A percentile compares a stretch with the other conserved stretches of the same genome.
Evolutionary conservation across 164 flowering plant genomes (phyloP).

Genomic region (Pachysandra terminalis): DNA sequence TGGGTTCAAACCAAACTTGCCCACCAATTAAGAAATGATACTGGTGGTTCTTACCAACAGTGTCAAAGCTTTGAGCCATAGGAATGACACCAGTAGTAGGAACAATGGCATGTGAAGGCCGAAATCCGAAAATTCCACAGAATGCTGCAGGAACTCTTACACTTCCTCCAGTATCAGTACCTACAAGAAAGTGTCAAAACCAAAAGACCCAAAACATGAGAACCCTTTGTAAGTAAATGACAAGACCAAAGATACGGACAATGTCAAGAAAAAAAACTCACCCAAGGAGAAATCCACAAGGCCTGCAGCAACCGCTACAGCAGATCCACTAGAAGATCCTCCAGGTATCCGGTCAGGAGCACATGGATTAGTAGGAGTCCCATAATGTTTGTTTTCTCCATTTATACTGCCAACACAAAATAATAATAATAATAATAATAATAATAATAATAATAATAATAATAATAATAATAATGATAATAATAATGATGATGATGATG

Average conservation of each 20-base stretch:
- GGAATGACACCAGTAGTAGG: conserved; percentile 76
- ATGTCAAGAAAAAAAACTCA: conserved; percentile 16
- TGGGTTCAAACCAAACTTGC: background rate
- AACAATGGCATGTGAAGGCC: conserved; percentile 81
- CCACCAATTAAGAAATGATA: background rate
- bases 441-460: too few species aligned
- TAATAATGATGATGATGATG: too few species aligned
- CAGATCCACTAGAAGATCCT: conserved; percentile 98
- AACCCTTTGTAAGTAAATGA: background rate
- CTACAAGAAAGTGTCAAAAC: conserved; percentile 28
- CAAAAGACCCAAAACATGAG: background rate
- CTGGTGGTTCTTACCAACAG: conserved; percentile 61
- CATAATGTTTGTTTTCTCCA: conserved; percentile 89
- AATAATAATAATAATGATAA: too few species aligned
- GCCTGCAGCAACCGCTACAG: conserved; percentile 81
- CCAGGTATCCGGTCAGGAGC: conserved; percentile 84
- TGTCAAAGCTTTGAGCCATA: conserved; percentile 91
- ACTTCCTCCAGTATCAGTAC: conserved; percentile 96
- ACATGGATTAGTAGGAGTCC: conserved; percentile 82
- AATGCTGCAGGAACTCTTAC: conserved; percentile 90
- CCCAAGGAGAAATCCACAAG: conserved; percentile 90
- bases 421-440: too few species aligned
- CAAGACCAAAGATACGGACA: background rate
- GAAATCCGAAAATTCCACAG: conserved; percentile 84
- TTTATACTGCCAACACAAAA: conserved; percentile 65